A percentile compares a stretch with the other conserved stretches of the same genome.
These are phyloP conservation scores for Cutaneotrichosporon cyanovorans DNA, from an alignment of 1,284 basidiomycete species.

Conservation along the genomic window DNA sequence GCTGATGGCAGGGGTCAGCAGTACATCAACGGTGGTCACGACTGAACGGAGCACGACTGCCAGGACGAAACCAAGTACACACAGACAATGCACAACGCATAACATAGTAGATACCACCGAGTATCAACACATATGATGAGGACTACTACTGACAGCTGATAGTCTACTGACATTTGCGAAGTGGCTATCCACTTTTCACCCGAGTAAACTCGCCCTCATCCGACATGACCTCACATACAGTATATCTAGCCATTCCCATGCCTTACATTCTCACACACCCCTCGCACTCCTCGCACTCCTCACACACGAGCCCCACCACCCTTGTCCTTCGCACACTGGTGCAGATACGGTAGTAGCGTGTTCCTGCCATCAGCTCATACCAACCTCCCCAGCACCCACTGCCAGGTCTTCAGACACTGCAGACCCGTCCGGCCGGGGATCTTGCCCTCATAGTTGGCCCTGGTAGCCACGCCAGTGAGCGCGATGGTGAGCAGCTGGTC, in stretches of 20 bases:
- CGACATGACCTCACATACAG: no score
- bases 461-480: neutral
- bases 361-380: constrained; percentile 1
- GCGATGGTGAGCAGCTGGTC: constrained; percentile 4
- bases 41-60: neutral
- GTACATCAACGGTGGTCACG: constrained; percentile 25
- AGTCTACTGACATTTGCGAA: no score
- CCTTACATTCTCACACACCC: no score
- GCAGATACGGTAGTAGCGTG: constrained; percentile 7
- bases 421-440: constrained; percentile 6
- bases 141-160: no score
- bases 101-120: no score
- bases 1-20: constrained; percentile 20
- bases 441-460: constrained; percentile 7
- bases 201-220: no score
- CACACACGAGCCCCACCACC: neutral
- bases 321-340: constrained; percentile 5
- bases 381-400: constrained; percentile 3
- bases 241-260: no score
- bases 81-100: no score
- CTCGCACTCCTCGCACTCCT: no score
- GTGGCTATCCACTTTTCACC: no score
- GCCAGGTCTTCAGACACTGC: constrained; percentile 11
- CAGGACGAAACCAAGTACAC: no score
- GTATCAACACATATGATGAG: no score